A percentile compares a stretch with the other conserved stretches of the same genome.
These are phyloP conservation scores for Phlebopus sp. DNA, from an alignment of 1,284 basidiomycete genomes.

Conservation along the genomic window DNA sequence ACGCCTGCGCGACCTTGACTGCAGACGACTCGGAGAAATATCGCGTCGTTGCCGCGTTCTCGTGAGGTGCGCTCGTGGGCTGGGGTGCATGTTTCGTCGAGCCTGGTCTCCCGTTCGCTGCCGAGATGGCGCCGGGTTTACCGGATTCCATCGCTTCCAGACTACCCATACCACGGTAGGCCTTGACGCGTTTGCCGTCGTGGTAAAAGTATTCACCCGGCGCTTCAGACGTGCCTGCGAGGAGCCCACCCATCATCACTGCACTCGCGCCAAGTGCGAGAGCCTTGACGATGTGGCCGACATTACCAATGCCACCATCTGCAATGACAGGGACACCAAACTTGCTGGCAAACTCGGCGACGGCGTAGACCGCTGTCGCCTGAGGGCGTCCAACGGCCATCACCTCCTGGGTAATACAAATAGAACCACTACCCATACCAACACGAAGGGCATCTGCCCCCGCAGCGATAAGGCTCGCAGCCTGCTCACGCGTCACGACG, in stretches of 20 bases:
- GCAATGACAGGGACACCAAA: slow-evolving; percentile 98
- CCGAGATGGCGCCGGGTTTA: slow-evolving; percentile 39
- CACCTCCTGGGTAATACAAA: slow-evolving; percentile 99
- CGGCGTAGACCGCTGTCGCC: slow-evolving; percentile 93
- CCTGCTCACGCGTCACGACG: slow-evolving; percentile 97
- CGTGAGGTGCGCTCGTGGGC: slow-evolving; percentile 52
- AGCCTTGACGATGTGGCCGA: slow-evolving; percentile 98
- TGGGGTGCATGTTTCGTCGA: slow-evolving; percentile 48
- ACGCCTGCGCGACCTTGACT: slow-evolving; percentile 97
- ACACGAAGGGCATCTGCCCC: slow-evolving; percentile 94
- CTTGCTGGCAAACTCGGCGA: slow-evolving; percentile 89
- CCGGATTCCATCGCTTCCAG: slow-evolving; percentile 96
- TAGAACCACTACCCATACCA: slow-evolving; percentile 98
- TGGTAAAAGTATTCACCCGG: slow-evolving; percentile 99
- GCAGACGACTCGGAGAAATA: slow-evolving; percentile 96
- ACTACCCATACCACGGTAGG: slow-evolving; percentile 98
- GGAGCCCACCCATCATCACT: slow-evolving; percentile 98
- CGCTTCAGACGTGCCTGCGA: slow-evolving; percentile 96
- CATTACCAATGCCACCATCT: slow-evolving; percentile 96
- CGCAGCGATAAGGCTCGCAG: slow-evolving; percentile 89
- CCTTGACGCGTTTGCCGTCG: slow-evolving; percentile 97
- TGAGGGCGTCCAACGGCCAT: slow-evolving; percentile 99
- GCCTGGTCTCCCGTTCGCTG: slow-evolving; percentile 33
- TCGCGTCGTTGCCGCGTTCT: slow-evolving; percentile 95
- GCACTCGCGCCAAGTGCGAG: slow-evolving; percentile 90